A percentile compares a stretch with the other conserved stretches of the same genome.
Evolutionary conservation across 768 basidiomycete species (phyloP).

Genomic region (Boletus vinaceobasis): DNA sequence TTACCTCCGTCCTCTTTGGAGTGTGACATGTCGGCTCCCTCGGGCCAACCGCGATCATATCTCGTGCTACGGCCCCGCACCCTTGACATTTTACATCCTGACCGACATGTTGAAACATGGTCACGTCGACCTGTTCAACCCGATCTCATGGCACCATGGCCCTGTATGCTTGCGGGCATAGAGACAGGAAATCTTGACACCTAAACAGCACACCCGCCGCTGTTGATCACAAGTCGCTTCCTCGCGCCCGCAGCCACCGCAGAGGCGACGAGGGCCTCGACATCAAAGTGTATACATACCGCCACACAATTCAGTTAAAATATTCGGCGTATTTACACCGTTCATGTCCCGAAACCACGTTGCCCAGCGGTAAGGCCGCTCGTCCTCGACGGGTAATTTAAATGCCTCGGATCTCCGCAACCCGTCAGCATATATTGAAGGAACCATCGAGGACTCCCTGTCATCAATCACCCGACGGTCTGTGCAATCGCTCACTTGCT

Average conservation of each 20-base stretch:
- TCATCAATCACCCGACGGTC: neutral
- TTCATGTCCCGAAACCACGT: conserved; percentile 2
- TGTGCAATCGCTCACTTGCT: neutral
- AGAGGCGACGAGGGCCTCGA: conserved; percentile 1
- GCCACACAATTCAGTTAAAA: conserved; percentile 11
- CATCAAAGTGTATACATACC: neutral
- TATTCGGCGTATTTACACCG: conserved; percentile 7
- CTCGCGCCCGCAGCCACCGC: conserved; percentile 27
- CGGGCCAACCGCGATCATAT: neutral
- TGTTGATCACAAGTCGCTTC: conserved; percentile 7
- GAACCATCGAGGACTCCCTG: neutral
- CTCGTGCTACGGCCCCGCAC: neutral
- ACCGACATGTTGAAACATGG: neutral
- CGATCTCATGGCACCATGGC: neutral
- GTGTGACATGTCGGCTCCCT: neutral
- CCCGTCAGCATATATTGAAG: neutral
- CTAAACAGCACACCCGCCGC: conserved; percentile 1
- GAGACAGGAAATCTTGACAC: conserved; percentile 4
- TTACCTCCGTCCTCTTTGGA: neutral
- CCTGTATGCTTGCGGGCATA: too few relatives aligned
- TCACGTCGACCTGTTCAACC: neutral
- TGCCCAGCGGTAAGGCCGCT: neutral
- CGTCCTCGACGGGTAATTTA: neutral
- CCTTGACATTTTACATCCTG: neutral
- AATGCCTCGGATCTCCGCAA: neutral